Evolutionary conservation across 495 filamentous ascomycete genomes (phyloP).

Genomic region (Neurospora pannonica): DNA sequence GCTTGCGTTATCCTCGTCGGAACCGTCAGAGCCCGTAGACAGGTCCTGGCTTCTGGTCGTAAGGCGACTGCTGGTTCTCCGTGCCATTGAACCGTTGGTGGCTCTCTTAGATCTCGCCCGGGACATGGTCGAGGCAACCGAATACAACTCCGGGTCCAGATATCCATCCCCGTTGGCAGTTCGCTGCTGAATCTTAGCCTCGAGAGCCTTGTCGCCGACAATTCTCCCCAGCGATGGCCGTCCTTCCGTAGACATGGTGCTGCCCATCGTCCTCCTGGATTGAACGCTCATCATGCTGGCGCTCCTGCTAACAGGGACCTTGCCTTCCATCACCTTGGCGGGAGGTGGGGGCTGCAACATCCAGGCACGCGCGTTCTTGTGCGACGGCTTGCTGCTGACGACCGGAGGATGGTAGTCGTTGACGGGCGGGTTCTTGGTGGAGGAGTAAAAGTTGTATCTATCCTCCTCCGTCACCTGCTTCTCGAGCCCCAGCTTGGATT

Average conservation of each 20-base stretch:
- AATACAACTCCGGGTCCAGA: constrained; percentile 15
- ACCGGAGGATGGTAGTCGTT: constrained; percentile 83
- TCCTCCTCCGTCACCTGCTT: constrained; percentile 34
- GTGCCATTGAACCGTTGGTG: constrained; percentile 15
- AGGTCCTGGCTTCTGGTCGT: constrained; percentile 23
- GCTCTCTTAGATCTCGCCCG: constrained; percentile 17
- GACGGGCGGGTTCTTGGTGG: constrained; percentile 64
- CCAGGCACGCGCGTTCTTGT: constrained; percentile 65
- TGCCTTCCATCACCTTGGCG: constrained; percentile 80
- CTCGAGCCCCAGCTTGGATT: constrained; percentile 33
- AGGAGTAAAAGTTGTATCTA: constrained; percentile 47
- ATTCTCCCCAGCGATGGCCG: constrained; percentile 15
- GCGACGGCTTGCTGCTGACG: constrained; percentile 60
- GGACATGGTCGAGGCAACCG: constrained; percentile 9
- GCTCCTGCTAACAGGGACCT: constrained; percentile 48
- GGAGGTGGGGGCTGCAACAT: constrained; percentile 84
- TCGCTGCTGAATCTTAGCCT: constrained; percentile 24
- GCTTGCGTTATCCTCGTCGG: constrained; percentile 10
- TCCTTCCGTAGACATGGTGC: not conserved
- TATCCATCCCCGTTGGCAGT: constrained; percentile 21
- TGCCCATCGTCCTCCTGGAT: constrained; percentile 15
- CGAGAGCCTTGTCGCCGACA: constrained; percentile 28
- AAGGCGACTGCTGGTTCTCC: constrained; percentile 21
- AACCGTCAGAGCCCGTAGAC: constrained; percentile 29
- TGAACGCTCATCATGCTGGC: constrained; percentile 28